Base-by-base conservation (phyloP, 345 rosid species). In the Murraya koenigii region DNA sequence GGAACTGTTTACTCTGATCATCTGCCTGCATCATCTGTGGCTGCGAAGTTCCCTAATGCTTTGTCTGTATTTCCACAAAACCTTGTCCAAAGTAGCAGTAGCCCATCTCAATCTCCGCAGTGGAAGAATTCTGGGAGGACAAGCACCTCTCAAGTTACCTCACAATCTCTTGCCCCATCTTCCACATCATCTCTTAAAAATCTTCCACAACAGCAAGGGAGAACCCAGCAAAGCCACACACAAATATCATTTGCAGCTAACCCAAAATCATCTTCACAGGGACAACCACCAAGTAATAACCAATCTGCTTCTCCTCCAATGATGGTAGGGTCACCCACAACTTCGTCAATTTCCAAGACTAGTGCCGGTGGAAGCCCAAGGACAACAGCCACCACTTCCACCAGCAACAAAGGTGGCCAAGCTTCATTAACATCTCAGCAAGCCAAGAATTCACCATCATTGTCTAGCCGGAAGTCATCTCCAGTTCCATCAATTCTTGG, bases 341-440 rank as follows among this genome's bases (percentile, higher is more conserved):
- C 94, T 13, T 91, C 97, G 30, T 92, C 98, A 0, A 82, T 94
- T 68, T 94, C 99, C 58, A 94, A 93, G 84, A 88, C 69, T 63
- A 47, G 93, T 68, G 86, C 95, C 7, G 89, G 97, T 59, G 99
- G 97, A 71, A 94, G 97, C 81, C 99, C 98, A 26, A 88, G 95
- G 81, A 91, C 97, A 63, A 86, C 88, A 26, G 78, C 88, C 64
- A 84, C 95, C 10, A 75, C 88, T 9, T 87, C 97, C 33, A 77
- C 90, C 0, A 85, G 82, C 75, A 92, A 89, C 83, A 97, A 93
- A 81, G 80, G 84, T 72, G 90, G 90, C 59, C 99, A 92, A 80
- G 84, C 89, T 76, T 86, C 84, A 2, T 75, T 91, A 39, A 84
- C 95, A 35, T 83, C 94, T 39, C 97, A 91, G 82, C 97, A 90